phyloP scores from a whole-genome alignment of 805 yeast species.

The Sugiyamaella floridensis region DNA sequence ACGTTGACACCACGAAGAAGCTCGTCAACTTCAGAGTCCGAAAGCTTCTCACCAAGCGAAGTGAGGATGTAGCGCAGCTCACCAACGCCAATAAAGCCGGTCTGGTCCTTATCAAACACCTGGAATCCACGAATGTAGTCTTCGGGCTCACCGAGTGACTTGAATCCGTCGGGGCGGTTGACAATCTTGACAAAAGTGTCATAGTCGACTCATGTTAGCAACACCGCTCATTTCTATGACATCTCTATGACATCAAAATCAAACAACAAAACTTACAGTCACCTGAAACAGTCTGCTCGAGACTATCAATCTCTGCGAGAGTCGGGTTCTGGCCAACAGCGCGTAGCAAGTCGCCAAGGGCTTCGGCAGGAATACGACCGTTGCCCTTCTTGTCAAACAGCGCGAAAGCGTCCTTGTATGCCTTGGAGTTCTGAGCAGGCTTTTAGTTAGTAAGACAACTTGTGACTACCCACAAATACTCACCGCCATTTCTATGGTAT shows the following conservation, averaged over 20 bases:
- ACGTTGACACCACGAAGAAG: constrained; percentile 90
- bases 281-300: constrained; percentile 38
- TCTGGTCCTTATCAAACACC: constrained; percentile 91
- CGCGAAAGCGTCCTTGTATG: constrained; percentile 88
- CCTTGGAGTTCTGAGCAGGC: constrained; percentile 33
- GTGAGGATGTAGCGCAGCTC: constrained; percentile 92
- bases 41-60: constrained; percentile 88
- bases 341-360: constrained; percentile 86
- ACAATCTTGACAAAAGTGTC: constrained; percentile 70
- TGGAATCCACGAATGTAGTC: constrained; percentile 95
- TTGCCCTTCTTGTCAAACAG: constrained; percentile 94
- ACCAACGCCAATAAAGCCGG: constrained; percentile 96
- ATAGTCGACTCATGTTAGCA: constrained; percentile 49
- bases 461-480: neutral
- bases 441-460: neutral
- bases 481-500: constrained; percentile 1
- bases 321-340: constrained; percentile 99
- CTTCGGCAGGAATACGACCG: constrained; percentile 77
- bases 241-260: no score
- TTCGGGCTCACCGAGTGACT: constrained; percentile 79
- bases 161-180: constrained; percentile 82
- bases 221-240: neutral
- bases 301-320: constrained; percentile 68
- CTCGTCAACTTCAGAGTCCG: constrained; percentile 91
- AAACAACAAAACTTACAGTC: constrained; percentile 26